Evolutionary conservation across 352 stramenopile species (phyloP), one percentile per base, ranked within the genome.

Genomic region (Phytophthora cajani): DNA sequence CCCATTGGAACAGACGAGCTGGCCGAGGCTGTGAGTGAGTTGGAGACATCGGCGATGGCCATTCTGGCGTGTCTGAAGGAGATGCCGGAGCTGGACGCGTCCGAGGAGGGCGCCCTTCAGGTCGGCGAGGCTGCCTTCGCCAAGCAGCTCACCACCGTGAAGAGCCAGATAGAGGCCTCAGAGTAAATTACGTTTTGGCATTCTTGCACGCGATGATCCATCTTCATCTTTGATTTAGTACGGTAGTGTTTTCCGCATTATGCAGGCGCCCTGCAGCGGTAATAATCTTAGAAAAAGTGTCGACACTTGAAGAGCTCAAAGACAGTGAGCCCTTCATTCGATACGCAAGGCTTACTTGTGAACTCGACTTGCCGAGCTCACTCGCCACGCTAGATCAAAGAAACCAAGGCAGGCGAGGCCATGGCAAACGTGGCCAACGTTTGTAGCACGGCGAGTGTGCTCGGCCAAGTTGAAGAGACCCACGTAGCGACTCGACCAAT

Each of bases 1-100:
- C 88, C 88, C 4, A 81, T 94, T 58, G 85, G 88, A 44, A 75
- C 80, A 0, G 84, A 90, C 9, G 85, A 92, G 57, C 67, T 94
- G 47, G 33, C 61, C 30, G 69, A 67, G 9, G 76, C 81, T 30
- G 63, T 93, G 23, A 61, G 46, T 11, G 58, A 68, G 44, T 57
- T 84, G 6, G 79, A 91, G 44, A 58, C 40, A 1, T 75, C 72
- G 2, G 77, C 74, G 23, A 66, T 71, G 27, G 67, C 58, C 23
- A 85, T 88, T 60, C 50, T 93, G 38, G 68, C 75, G 17, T 81
- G 78, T 40, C 65, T 93, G 38, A 63, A 77, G 59, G 79, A 77
- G 38, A 84, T 91, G 67, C 86, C 84, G 0, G 75, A 85, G 55
- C 69, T 91, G 46, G 64, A 58, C 9, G 65, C 78, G 2, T 33